Percentiles rank a stretch among this genome's conserved stretches.
phyloP scores from a whole-genome alignment of 2,329 filamentous ascomycete species.

The Penicillium sp. region DNA sequence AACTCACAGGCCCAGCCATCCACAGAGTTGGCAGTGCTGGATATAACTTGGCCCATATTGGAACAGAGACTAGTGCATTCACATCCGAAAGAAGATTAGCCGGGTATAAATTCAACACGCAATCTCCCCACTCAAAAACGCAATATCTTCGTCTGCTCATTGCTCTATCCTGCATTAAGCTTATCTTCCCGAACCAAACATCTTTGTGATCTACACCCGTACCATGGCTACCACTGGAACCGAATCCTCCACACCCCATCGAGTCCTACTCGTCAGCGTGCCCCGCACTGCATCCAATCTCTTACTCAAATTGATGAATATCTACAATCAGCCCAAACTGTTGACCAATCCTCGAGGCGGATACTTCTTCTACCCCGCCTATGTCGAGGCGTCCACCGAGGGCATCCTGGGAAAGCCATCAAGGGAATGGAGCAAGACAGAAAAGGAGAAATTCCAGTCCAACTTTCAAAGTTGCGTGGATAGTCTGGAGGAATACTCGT shows the following conservation, averaged over 20 bases:
- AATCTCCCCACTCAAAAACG: constrained; percentile 5
- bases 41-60: too few relatives aligned
- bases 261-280: constrained; percentile 12
- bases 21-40: too few relatives aligned
- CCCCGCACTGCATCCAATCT: constrained; percentile 21
- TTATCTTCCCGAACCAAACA: constrained; percentile 2
- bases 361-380: constrained; percentile 18
- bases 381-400: constrained; percentile 5
- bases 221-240: too few relatives aligned
- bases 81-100: too few relatives aligned
- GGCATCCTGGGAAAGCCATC: constrained; percentile 15
- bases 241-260: constrained; percentile 1
- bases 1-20: too few relatives aligned
- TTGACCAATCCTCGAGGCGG: constrained; percentile 12
- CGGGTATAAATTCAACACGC: constrained; percentile 6
- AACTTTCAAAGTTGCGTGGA: constrained; percentile 27
- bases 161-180: constrained; percentile 11
- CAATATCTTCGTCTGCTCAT: constrained; percentile 9
- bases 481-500: constrained; percentile 21
- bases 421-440: constrained; percentile 25
- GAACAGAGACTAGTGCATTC: too few relatives aligned
- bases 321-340: constrained; percentile 15
- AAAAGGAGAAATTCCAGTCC: constrained; percentile 20
- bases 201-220: not conserved
- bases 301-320: constrained; percentile 15